Evolutionary conservation across 2,329 filamentous ascomycete species (phyloP), one percentile per base, ranked within the genome.

Genomic region (Cladosporium austrohemisphaericum): DNA sequence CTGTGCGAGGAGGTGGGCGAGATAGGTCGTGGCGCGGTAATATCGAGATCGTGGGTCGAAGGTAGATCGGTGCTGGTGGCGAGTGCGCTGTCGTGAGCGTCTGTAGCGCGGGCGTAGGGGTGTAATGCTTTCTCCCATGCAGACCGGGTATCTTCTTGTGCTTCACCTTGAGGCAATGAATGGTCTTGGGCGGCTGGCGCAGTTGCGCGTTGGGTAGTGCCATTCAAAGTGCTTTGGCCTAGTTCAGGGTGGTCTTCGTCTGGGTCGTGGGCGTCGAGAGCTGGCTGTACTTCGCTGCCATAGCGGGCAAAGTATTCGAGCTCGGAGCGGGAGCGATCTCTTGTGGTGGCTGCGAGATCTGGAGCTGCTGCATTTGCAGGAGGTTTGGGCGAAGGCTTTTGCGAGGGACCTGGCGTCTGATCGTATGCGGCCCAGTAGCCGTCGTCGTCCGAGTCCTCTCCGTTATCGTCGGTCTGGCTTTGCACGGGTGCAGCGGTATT

Each of bases 401-500:
- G 68, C 14, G 77, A 81, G 1, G 84, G 83, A 2, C 77, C 76
- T 1, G 86, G 84, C 3, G 84, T 88, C 20, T 79, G 78, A 64
- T 88, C 86, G 65, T 92, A 91, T 53, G 81, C 79, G 25, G 81
- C 84, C 87, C 87, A 92, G 66, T 92, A 92, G 58, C 83, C 84
- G 56, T 88, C 85, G 53, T 89, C 84, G 25, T 86, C 84, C 18
- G 86, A 84, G 0, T 82, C 81, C 0, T 83, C 79, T 1, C 76
- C 45, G 41, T 67, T 63, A 28, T 59, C 48, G 19, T 60, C 41
- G 8, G 54, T 46, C 7, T 56, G 55, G 16, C 26, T 13, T 18
- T 50, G 37, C 23, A 11, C 7, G 16, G 31, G 22, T 31, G 16
- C 18, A 5, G 51, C 44, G 61, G 64, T 16, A 61, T 60, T 19